Evolutionary conservation across 768 basidiomycete genomes (phyloP).

Genomic region (Candolleomyces aberdarensis): DNA sequence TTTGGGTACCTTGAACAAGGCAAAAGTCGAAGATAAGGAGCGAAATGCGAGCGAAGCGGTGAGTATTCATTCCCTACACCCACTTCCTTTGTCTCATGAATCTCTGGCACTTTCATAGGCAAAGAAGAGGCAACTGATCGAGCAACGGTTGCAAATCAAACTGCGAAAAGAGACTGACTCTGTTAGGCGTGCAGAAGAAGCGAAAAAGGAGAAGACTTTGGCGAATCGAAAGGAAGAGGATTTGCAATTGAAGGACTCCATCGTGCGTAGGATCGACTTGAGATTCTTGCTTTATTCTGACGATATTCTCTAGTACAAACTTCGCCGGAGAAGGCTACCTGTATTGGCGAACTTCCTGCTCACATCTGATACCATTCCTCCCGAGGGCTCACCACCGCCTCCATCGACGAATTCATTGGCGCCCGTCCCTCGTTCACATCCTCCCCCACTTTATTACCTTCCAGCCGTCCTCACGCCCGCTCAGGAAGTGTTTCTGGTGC

Average conservation of each 20-base stretch:
- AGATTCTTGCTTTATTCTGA: neutral
- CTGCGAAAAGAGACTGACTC: conserved; percentile 82
- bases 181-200: conserved; percentile 82
- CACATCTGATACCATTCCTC: conserved; percentile 67
- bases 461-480: conserved; percentile 64
- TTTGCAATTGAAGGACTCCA: conserved; percentile 74
- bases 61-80: conserved; percentile 19
- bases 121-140: conserved; percentile 79
- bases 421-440: conserved; percentile 59
- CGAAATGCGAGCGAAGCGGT: conserved; percentile 85
- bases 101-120: conserved; percentile 44
- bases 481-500: conserved; percentile 65
- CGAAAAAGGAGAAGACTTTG: conserved; percentile 74
- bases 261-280: conserved; percentile 45
- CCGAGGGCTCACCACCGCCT: conserved; percentile 32
- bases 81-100: neutral
- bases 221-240: conserved; percentile 84
- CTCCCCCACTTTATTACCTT: conserved; percentile 75
- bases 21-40: conserved; percentile 84
- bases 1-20: conserved; percentile 81
- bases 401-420: conserved; percentile 37
- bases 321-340: conserved; percentile 69
- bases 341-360: conserved; percentile 70
- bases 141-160: conserved; percentile 83
- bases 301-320: conserved; percentile 55